Conservation (phyloP, 192 early-diverging fungal genomes). For the Backusella psychrophila region DNA sequence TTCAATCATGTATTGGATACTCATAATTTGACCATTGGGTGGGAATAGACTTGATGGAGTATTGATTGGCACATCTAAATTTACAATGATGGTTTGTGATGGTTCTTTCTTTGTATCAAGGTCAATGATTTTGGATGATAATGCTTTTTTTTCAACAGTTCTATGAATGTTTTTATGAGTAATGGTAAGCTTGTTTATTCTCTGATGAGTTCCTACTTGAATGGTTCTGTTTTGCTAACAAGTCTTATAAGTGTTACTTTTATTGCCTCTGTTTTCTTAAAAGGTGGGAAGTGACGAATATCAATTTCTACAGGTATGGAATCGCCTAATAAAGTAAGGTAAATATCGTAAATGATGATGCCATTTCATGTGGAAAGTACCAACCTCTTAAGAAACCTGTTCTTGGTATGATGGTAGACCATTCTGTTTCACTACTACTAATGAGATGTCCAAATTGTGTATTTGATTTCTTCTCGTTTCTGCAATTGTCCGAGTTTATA, state of each 20-base stretch:
- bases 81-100: not conserved
- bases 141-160: not conserved
- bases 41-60: not conserved
- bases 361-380: not conserved
- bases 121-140: not conserved
- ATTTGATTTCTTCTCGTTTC: not conserved
- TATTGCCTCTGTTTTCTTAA: not conserved
- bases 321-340: not conserved
- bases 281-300: not conserved
- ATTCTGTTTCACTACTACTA: not conserved
- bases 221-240: not conserved
- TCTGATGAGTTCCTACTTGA: not conserved
- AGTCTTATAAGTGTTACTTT: not conserved
- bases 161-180: not conserved
- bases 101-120: not conserved
- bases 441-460: not conserved
- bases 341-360: not conserved
- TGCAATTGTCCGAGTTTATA: not conserved
- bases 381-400: not conserved
- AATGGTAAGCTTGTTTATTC: not conserved
- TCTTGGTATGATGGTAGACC: not conserved
- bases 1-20: conserved; percentile 1
- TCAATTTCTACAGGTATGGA: not conserved
- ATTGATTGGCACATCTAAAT: not conserved
- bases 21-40: not conserved